A percentile compares a stretch with the other conserved stretches of the same genome.
Evolutionary conservation across 805 yeast genomes (phyloP).

Genomic region (Cyberlindnera xishuangbannaensis): DNA sequence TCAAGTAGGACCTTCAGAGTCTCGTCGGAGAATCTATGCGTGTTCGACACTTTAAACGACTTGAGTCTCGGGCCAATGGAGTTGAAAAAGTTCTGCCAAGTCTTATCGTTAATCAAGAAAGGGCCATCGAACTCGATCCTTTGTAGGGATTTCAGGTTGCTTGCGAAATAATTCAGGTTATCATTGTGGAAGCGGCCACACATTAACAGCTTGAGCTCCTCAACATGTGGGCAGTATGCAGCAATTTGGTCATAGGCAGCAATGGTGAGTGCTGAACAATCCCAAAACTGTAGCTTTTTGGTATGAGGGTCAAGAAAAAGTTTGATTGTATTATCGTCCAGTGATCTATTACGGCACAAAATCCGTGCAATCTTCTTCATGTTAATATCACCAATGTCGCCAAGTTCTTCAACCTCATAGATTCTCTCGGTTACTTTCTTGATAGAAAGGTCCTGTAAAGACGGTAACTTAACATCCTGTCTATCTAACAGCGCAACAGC

Average conservation of each 20-base stretch:
- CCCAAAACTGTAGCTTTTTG: conserved; percentile 72
- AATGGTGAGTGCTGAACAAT: conserved; percentile 74
- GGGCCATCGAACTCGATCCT: conserved; percentile 80
- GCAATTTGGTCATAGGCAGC: conserved; percentile 67
- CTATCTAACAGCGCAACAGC: conserved; percentile 83
- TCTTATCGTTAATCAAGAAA: conserved; percentile 66
- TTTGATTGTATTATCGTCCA: conserved; percentile 64
- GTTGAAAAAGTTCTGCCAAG: conserved; percentile 77
- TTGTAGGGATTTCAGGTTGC: conserved; percentile 50
- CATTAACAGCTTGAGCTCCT: conserved; percentile 68
- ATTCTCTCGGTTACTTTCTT: conserved; percentile 58
- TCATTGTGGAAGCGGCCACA: conserved; percentile 89
- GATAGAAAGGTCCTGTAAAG: conserved; percentile 81
- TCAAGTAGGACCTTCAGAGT: conserved; percentile 58
- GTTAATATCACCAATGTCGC: conserved; percentile 77
- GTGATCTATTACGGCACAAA: conserved; percentile 73
- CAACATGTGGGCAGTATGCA: conserved; percentile 70
- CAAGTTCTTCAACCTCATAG: conserved; percentile 72
- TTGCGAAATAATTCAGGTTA: conserved; percentile 55
- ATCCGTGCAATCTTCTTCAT: conserved; percentile 69
- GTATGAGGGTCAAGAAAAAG: conserved; percentile 63
- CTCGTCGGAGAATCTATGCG: conserved; percentile 74
- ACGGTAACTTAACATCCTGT: conserved; percentile 54
- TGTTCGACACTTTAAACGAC: conserved; percentile 63
- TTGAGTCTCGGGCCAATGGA: conserved; percentile 46